Percentiles rank a stretch among this genome's conserved stretches.
phyloP scores from a whole-genome alignment of 2,329 filamentous ascomycete genomes.

The Claviceps capensis region DNA sequence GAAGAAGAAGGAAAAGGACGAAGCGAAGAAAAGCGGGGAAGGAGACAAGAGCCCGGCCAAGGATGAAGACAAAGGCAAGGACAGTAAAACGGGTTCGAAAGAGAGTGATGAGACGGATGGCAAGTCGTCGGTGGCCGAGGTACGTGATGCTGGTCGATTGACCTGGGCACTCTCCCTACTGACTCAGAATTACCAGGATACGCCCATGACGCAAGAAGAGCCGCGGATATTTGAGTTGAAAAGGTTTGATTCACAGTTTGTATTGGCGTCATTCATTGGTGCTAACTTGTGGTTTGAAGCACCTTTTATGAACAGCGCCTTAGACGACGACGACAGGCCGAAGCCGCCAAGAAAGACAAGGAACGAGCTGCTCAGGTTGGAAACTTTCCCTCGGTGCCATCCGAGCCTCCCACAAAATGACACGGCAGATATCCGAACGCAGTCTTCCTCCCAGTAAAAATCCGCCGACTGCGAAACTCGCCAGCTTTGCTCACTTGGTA shows the following conservation, averaged over 20 bases:
- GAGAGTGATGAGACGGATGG: constrained; percentile 10
- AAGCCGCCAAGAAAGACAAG: constrained; percentile 57
- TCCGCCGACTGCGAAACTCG: neutral
- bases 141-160: neutral
- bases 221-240: constrained; percentile 75
- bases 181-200: constrained; percentile 2
- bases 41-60: constrained; percentile 23
- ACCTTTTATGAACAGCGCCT: constrained; percentile 78
- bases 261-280: neutral
- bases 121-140: constrained; percentile 2
- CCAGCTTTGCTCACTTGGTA: neutral
- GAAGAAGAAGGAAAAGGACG: constrained; percentile 54
- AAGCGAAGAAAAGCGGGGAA: constrained; percentile 30
- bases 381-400: constrained; percentile 77
- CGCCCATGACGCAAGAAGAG: constrained; percentile 39
- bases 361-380: constrained; percentile 67
- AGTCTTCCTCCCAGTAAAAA: no score
- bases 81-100: constrained; percentile 11
- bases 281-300: constrained; percentile 26
- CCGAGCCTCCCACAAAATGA: constrained; percentile 31
- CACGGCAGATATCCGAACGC: neutral
- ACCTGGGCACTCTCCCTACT: neutral
- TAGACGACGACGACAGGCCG: constrained; percentile 46
- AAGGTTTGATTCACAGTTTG: constrained; percentile 37
- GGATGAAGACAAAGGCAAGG: constrained; percentile 16